These are phyloP conservation scores for Pseudoturritis turrita DNA, from an alignment of 345 rosid genomes.

Conservation along the genomic window DNA sequence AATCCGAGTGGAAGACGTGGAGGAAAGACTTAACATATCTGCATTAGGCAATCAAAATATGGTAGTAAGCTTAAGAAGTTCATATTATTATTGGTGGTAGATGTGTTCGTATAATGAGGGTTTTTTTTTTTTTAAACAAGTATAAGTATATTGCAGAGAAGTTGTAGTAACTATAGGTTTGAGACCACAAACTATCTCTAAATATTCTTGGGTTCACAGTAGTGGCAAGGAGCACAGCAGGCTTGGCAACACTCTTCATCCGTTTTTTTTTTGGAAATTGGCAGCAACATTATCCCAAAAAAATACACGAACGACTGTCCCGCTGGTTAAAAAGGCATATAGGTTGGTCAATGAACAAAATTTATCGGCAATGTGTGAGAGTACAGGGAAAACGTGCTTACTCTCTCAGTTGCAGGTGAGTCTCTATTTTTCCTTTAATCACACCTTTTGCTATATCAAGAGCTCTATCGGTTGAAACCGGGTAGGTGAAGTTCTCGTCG, in stretches of 20 bases:
- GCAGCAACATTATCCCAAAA: not conserved
- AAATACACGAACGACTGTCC: not conserved
- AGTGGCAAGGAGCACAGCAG: not conserved
- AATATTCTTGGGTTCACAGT: not conserved
- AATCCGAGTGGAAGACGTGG: not conserved
- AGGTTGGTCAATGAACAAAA: too few relatives aligned
- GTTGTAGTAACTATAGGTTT: not conserved
- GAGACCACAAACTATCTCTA: not conserved
- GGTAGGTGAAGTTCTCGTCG: not conserved
- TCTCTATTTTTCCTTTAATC: not conserved
- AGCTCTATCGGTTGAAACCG: too few relatives aligned
- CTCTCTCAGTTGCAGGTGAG: not conserved
- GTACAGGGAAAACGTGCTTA: not conserved
- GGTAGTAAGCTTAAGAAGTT: not conserved
- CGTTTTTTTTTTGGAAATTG: not conserved
- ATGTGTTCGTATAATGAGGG: too few relatives aligned
- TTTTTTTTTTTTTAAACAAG: too few relatives aligned
- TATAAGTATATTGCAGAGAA: too few relatives aligned
- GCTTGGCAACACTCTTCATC: not conserved
- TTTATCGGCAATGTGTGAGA: too few relatives aligned
- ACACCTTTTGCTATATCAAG: not conserved
- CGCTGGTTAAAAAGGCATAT: not conserved
- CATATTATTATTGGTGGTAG: not conserved
- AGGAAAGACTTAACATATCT: not conserved
- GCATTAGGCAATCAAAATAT: not conserved